Evolutionary conservation across 1,284 basidiomycete genomes (phyloP).

Genomic region (Amylostereum chailletii): DNA sequence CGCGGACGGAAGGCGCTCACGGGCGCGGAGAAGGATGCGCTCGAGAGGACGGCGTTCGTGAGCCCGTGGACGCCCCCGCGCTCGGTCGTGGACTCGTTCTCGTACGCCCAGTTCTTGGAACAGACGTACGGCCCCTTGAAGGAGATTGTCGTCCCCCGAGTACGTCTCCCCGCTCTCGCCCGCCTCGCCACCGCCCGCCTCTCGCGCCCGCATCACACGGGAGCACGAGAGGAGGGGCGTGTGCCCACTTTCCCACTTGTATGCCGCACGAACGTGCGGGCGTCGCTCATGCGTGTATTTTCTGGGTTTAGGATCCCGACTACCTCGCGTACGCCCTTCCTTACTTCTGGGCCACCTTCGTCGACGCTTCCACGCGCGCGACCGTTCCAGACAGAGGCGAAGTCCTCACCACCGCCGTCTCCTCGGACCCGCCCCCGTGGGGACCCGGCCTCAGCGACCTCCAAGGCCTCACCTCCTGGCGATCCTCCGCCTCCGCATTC

Average conservation of each 20-base stretch:
- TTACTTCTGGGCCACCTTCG: slow-evolving; percentile 34
- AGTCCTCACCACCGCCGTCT: too few species aligned
- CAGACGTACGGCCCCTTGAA: slow-evolving; percentile 43
- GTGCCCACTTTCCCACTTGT: too few species aligned
- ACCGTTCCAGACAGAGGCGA: slow-evolving; percentile 19
- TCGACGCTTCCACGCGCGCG: slow-evolving; percentile 28
- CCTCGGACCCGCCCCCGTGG: too few species aligned
- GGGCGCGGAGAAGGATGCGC: neutral
- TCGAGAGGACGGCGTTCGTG: slow-evolving; percentile 23
- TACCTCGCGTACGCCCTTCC: slow-evolving; percentile 29
- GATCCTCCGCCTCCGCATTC: neutral
- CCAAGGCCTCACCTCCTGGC: neutral
- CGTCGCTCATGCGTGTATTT: neutral
- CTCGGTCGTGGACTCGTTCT: slow-evolving; percentile 37
- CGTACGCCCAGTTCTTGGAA: slow-evolving; percentile 45
- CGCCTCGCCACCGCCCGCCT: too few species aligned
- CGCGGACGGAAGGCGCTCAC: neutral
- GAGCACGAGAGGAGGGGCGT: too few species aligned
- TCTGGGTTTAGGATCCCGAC: slow-evolving; percentile 35
- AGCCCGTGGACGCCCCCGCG: slow-evolving; percentile 27
- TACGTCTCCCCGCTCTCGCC: slow-evolving; percentile 20
- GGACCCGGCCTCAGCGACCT: neutral
- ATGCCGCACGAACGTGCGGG: too few species aligned
- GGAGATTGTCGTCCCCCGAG: slow-evolving; percentile 37
- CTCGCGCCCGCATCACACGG: too few species aligned